Conservation (phyloP, 768 basidiomycete species). For the Hericium erinaceus region DNA sequence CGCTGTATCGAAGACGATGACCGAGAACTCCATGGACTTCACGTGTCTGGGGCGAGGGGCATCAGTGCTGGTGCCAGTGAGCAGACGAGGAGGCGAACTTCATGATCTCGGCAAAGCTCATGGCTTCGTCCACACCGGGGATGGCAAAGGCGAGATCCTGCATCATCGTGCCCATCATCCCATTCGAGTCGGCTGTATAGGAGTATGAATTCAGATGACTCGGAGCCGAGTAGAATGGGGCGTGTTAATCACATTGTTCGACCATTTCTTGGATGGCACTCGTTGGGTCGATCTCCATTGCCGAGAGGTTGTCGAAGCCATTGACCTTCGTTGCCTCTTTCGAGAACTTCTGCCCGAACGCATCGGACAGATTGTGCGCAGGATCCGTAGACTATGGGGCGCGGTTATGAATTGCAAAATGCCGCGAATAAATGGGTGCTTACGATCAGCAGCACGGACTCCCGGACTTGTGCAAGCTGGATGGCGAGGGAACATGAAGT, state of each 20-base stretch:
- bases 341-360: conserved; percentile 97
- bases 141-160: conserved; percentile 99
- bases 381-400: conserved; percentile 87
- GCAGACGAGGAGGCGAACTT: conserved; percentile 49
- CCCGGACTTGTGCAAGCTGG: conserved; percentile 79
- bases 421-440: conserved; percentile 21
- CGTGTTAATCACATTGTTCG: conserved; percentile 70
- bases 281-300: conserved; percentile 99
- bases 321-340: conserved; percentile 98
- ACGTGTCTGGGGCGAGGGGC: conserved; percentile 61
- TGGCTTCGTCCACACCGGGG: conserved; percentile 98
- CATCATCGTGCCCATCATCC: conserved; percentile 99
- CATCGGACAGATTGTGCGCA: conserved; percentile 98
- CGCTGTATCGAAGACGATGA: conserved; percentile 98
- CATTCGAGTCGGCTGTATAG: conserved; percentile 68
- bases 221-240: background rate
- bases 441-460: conserved; percentile 96
- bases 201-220: background rate
- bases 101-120: conserved; percentile 99
- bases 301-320: conserved; percentile 91
- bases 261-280: conserved; percentile 99
- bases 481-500: conserved; percentile 98
- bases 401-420: background rate
- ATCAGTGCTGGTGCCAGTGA: background rate
- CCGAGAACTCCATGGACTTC: conserved; percentile 99